phyloP scores from a whole-genome alignment of 805 yeast genomes.

The Ogataea wickerhamii region DNA sequence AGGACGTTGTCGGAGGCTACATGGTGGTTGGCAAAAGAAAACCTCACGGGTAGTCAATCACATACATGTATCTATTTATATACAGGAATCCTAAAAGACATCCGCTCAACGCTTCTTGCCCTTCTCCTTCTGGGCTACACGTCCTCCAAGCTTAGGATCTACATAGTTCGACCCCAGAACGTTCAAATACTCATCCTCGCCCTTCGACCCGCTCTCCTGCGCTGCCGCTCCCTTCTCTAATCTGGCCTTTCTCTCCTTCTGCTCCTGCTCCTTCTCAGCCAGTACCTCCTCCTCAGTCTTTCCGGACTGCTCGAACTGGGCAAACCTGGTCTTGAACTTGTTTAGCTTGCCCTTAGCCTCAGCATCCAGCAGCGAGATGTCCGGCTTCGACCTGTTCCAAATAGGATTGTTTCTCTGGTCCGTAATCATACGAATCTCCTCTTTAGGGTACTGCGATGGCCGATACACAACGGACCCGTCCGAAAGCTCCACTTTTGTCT shows the following conservation, averaged over 20 bases:
- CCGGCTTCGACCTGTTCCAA: slow-evolving; percentile 88
- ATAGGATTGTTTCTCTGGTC: slow-evolving; percentile 84
- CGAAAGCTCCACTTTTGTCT: slow-evolving; percentile 81
- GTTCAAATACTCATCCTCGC: slow-evolving; percentile 49
- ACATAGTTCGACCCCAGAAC: slow-evolving; percentile 48
- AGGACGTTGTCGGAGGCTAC: slow-evolving; percentile 45
- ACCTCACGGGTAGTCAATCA: slow-evolving; percentile 1
- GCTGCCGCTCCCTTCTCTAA: slow-evolving; percentile 29
- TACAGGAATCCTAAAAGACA: too few species aligned
- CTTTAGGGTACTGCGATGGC: slow-evolving; percentile 83
- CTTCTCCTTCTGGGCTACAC: slow-evolving; percentile 31
- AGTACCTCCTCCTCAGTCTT: slow-evolving; percentile 30
- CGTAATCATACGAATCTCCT: slow-evolving; percentile 76
- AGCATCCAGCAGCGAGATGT: slow-evolving; percentile 70
- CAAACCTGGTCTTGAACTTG: slow-evolving; percentile 66
- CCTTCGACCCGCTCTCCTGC: slow-evolving; percentile 21
- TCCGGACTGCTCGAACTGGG: slow-evolving; percentile 42
- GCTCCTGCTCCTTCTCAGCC: slow-evolving; percentile 22
- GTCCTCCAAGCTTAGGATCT: slow-evolving; percentile 36
- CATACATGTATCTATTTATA: slow-evolving; percentile 5
- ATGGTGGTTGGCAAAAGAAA: slow-evolving; percentile 36
- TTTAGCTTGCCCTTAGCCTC: slow-evolving; percentile 79
- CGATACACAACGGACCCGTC: slow-evolving; percentile 90
- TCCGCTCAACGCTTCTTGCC: slow-evolving; percentile 22
- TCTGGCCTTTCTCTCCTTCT: slow-evolving; percentile 28